A percentile compares a stretch with the other conserved stretches of the same genome.
phyloP scores from a whole-genome alignment of 1,139 yeast species.

The Candida freyschussii region DNA sequence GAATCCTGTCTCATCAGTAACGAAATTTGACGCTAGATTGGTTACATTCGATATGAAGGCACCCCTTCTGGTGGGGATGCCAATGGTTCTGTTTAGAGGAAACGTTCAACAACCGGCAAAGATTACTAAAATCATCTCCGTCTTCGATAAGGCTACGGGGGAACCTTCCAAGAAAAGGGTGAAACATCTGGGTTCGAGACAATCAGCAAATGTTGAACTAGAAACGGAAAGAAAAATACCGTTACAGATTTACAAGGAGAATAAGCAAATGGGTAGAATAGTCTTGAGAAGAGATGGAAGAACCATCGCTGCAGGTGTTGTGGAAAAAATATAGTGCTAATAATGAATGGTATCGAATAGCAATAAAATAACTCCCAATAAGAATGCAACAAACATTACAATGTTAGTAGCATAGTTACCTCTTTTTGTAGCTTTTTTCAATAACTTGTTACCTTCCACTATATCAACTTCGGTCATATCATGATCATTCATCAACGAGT shows the following conservation, averaged over 20 bases:
- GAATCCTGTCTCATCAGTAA: slow-evolving; percentile 43
- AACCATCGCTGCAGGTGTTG: slow-evolving; percentile 85
- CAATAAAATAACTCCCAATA: slow-evolving; percentile 58
- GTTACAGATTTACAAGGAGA: slow-evolving; percentile 52
- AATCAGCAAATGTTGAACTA: slow-evolving; percentile 67
- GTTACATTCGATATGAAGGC: slow-evolving; percentile 63
- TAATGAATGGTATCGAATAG: slow-evolving; percentile 43
- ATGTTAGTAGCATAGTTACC: slow-evolving; percentile 69
- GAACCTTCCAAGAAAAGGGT: slow-evolving; percentile 46
- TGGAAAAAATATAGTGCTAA: slow-evolving; percentile 25
- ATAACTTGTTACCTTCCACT: slow-evolving; percentile 65
- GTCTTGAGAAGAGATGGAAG: slow-evolving; percentile 82
- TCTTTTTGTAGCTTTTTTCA: slow-evolving; percentile 64
- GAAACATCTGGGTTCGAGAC: slow-evolving; percentile 69
- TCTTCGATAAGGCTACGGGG: slow-evolving; percentile 43
- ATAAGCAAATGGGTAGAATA: slow-evolving; percentile 69
- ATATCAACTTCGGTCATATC: slow-evolving; percentile 67
- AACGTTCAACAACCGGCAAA: slow-evolving; percentile 74
- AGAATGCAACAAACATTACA: slow-evolving; percentile 55
- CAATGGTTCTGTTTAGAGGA: slow-evolving; percentile 78
- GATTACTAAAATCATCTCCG: slow-evolving; percentile 50
- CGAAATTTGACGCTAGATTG: slow-evolving; percentile 50
- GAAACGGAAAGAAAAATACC: slow-evolving; percentile 58
- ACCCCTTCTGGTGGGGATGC: slow-evolving; percentile 81
- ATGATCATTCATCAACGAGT: slow-evolving; percentile 63